A percentile compares a stretch with the other conserved stretches of the same genome.
phyloP scores from a whole-genome alignment of 225 moss, liverwort and hornwort genomes.

The Pseudoscleropodium purum region DNA sequence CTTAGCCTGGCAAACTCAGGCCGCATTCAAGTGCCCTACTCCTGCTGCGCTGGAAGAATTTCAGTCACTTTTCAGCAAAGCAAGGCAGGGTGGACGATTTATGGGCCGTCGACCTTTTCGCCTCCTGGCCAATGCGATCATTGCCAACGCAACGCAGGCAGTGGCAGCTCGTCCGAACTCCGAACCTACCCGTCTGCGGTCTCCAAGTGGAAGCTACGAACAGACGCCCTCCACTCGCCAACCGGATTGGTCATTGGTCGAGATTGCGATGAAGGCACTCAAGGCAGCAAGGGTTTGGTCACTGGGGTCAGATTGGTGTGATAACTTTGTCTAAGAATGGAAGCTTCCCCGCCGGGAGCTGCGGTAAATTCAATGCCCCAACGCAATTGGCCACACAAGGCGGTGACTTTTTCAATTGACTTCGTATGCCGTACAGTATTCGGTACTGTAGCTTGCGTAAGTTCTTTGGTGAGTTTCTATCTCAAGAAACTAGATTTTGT shows the following conservation, averaged over 20 bases:
- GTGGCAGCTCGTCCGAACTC: neutral
- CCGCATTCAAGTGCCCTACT: neutral
- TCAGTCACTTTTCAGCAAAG: neutral
- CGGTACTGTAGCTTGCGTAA: constrained; percentile 34
- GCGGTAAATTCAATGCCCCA: neutral
- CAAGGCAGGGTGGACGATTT: neutral
- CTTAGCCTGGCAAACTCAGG: neutral
- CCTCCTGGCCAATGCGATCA: neutral
- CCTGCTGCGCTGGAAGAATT: neutral
- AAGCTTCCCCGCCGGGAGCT: neutral
- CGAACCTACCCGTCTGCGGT: neutral
- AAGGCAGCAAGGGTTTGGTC: neutral
- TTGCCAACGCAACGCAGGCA: neutral
- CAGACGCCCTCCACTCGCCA: neutral
- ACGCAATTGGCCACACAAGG: neutral
- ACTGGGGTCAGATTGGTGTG: neutral
- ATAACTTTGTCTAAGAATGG: neutral
- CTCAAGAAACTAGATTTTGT: neutral
- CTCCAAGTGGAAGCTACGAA: neutral
- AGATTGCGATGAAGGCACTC: neutral
- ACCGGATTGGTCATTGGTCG: neutral
- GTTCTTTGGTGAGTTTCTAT: constrained; percentile 37
- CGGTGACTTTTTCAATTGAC: neutral
- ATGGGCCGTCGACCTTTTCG: neutral
- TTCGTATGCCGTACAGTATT: neutral